Evolutionary conservation across 2,329 filamentous ascomycete genomes (phyloP).

Genomic region (Exophiala lecanii-corni): DNA sequence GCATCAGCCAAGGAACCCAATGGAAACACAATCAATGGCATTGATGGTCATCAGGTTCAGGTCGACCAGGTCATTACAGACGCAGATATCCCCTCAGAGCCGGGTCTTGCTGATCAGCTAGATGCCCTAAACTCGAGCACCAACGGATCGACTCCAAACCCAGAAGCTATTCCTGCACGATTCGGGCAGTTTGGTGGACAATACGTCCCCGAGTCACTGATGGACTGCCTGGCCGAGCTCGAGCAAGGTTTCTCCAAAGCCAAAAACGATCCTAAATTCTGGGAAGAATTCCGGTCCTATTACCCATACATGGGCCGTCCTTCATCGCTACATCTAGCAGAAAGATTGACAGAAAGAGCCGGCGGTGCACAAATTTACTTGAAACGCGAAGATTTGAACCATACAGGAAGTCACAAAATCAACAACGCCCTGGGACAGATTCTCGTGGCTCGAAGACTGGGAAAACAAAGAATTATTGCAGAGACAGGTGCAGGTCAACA

Average conservation of each 20-base stretch:
- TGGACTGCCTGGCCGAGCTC: constrained; percentile 90
- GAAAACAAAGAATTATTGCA: constrained; percentile 95
- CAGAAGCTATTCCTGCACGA: constrained; percentile 66
- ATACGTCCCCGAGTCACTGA: constrained; percentile 94
- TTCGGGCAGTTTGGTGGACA: constrained; percentile 97
- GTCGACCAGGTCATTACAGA: constrained; percentile 65
- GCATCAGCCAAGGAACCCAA: constrained; percentile 56
- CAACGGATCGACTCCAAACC: constrained; percentile 39
- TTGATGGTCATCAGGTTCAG: constrained; percentile 44
- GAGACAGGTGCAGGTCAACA: constrained; percentile 98
- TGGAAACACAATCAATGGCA: constrained; percentile 42
- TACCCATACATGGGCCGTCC: constrained; percentile 97
- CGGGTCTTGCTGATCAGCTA: constrained; percentile 75
- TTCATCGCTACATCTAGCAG: constrained; percentile 82
- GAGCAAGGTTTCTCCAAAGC: constrained; percentile 88
- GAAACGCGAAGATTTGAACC: constrained; percentile 95
- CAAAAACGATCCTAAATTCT: constrained; percentile 83
- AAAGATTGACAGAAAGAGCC: constrained; percentile 80
- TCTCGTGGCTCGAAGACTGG: constrained; percentile 75
- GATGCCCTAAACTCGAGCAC: constrained; percentile 65
- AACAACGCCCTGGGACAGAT: constrained; percentile 97
- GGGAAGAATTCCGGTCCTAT: constrained; percentile 93
- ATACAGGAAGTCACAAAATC: constrained; percentile 98
- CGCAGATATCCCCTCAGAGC: constrained; percentile 50
- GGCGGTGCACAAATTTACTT: constrained; percentile 95